Base-by-base conservation (phyloP, 306 rosid species). In the Citrullus amarus region DNA sequence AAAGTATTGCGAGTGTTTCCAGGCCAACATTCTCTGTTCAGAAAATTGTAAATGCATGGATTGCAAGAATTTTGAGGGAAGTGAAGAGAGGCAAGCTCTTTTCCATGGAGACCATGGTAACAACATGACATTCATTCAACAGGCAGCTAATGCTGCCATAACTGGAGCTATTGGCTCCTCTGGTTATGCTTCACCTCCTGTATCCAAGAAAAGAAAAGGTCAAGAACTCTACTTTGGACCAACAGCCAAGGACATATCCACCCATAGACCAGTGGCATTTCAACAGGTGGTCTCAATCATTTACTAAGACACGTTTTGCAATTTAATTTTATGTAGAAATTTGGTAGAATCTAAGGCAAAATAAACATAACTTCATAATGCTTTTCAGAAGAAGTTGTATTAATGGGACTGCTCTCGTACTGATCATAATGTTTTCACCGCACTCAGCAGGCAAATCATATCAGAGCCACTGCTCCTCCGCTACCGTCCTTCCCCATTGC, bases 31-130 rank as follows among this genome's bases (percentile, higher is more conserved):
- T 88, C 96, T 96, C 77, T 96, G 99, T 87, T 96, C 99, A 34
- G 98, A 96, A 83, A 96, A 93, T 85, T 96, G 99, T 81, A 96
- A 90, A 81, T 96, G 99, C 89, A 83, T 93, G 90, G 99, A 96
- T 89, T 96, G 99, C 91, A 96, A 93, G 87, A 96, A 96, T 82
- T 96, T 90, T 85, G 99, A 96, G 87, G 99, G 99, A 86, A 96
- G 98, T 85, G 98, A 90, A 93, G 99, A 96, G 86, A 91, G 99
- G 68, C 99, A 91, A 86, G 97, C 99, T 79, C 82, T 92, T 84
- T 93, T 89, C 86, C 97, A 90, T 72, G 98, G 97, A 75, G 98
- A 96, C 75, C 97, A 89, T 84, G 90, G 85, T 80, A 91, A 86
- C 90, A 95, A 86, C 84, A 86, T 86, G 48, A 86, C 88, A 46